Evolutionary conservation across 129 eudicot genomes (phyloP).

Genomic region (Dittrichia graveolens): DNA sequence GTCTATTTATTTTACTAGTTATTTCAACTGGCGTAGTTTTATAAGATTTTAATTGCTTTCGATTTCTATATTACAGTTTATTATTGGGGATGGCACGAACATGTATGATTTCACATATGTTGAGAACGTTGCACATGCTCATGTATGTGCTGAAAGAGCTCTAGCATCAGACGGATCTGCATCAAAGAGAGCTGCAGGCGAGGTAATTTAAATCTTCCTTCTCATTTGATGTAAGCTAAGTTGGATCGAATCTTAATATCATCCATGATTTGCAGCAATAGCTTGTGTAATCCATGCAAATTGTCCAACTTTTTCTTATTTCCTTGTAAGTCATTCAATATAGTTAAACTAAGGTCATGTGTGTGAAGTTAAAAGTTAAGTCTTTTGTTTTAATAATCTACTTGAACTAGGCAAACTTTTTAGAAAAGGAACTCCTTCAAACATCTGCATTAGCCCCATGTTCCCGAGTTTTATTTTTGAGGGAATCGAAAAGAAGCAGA

Average conservation of each 20-base stretch:
- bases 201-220: constrained; percentile 48
- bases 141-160: constrained; percentile 98
- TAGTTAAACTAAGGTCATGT: not conserved
- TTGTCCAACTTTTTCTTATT: not conserved
- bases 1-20: not conserved
- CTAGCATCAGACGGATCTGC: constrained; percentile 78
- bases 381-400: not conserved
- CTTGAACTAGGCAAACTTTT: not conserved
- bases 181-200: constrained; percentile 84
- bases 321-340: not conserved
- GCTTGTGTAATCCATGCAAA: constrained; percentile 6
- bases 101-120: constrained; percentile 94
- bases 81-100: constrained; percentile 91
- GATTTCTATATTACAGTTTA: constrained; percentile 57
- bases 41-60: constrained; percentile 12
- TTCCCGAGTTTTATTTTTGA: too few species aligned
- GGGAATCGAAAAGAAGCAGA: too few species aligned
- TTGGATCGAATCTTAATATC: too few species aligned
- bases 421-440: constrained; percentile 5
- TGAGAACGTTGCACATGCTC: constrained; percentile 99
- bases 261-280: not conserved
- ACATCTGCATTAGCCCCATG: not conserved
- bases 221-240: not conserved
- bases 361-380: constrained; percentile 3
- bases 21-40: not conserved